Evolutionary conservation across 2,329 filamentous ascomycete species (phyloP), one percentile per base, ranked within the genome.

Genomic region (Aureobasidium sp.): DNA sequence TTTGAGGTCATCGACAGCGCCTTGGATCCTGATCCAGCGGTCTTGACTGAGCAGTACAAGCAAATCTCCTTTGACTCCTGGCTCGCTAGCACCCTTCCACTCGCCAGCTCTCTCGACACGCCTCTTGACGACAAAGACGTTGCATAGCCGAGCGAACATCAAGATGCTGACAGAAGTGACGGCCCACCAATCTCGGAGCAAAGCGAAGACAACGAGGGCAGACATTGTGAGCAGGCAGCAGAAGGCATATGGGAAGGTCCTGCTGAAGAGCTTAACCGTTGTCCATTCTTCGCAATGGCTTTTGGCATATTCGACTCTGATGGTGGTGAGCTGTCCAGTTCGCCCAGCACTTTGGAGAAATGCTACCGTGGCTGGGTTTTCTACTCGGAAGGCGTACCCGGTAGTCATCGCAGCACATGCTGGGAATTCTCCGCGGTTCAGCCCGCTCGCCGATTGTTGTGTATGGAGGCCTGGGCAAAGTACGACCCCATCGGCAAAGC

Each of bases 391-490:
- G 16, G 71, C 64, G 45, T 73, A 71, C 49, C 70, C 70, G 7
- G 62, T 73, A 55, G 63, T 72, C 66, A 70, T 73, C 4, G 70
- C 70, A 3, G 68, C 69, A 12, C 68, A 66, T 17, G 70, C 70
- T 30, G 68, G 64, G 50, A 66, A 68, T 53, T 75, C 71, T 2
- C 70, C 69, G 5, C 61, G 65, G 55, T 71, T 71, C 14, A 83
- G 66, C 0, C 73, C 70, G 11, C 78, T 71, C 8, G 79, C 79
- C 3, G 74, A 71, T 59, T 83, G 79, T 59, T 84, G 79, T 58
- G 77, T 77, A 64, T 84, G 81, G 47, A 84, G 62, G 0, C 81
- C 81, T 0, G 81, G 81, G 2, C 77, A 79, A 2, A 84, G 70
- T 11, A 83, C 69, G 10, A 84, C 69, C 6, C 69, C 69, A 62